Conservation (phyloP, 495 filamentous ascomycete species). For the Penicillium longicatenatum region DNA sequence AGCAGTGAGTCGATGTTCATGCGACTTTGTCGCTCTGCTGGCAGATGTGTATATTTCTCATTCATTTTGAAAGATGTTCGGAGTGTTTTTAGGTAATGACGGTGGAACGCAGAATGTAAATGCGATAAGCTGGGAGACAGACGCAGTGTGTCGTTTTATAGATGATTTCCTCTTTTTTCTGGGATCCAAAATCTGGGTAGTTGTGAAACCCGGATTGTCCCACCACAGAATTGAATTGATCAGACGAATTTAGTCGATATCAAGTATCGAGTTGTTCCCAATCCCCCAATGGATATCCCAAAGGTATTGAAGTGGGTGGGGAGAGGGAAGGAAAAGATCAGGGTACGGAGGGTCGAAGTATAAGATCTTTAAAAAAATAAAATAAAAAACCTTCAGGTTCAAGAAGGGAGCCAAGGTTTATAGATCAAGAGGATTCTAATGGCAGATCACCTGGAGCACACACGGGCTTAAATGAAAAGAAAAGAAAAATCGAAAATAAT, state of each 20-base stretch:
- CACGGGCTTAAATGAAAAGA: conserved; percentile 28
- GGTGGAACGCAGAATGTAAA: background rate
- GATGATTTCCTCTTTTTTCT: background rate
- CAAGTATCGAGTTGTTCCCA: background rate
- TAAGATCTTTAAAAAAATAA: conserved; percentile 12
- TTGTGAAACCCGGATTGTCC: background rate
- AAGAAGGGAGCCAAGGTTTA: conserved; percentile 22
- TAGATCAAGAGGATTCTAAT: conserved; percentile 24
- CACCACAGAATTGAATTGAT: background rate
- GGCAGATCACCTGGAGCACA: conserved; percentile 27
- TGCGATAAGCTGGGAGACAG: background rate
- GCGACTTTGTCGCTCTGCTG: conserved; percentile 30
- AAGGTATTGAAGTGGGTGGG: background rate
- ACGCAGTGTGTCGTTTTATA: background rate
- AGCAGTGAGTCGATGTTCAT: conserved; percentile 47
- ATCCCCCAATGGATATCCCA: background rate
- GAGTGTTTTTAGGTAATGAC: background rate
- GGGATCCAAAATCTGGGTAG: background rate
- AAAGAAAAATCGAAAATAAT: conserved; percentile 16
- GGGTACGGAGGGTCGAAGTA: conserved; percentile 14
- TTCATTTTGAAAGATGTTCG: background rate
- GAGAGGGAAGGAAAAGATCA: conserved; percentile 2
- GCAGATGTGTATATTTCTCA: conserved; percentile 18
- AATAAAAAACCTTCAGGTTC: conserved; percentile 3
- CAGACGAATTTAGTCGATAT: background rate